phyloP scores from a whole-genome alignment of 805 yeast species.

The Saturnispora sekii region DNA sequence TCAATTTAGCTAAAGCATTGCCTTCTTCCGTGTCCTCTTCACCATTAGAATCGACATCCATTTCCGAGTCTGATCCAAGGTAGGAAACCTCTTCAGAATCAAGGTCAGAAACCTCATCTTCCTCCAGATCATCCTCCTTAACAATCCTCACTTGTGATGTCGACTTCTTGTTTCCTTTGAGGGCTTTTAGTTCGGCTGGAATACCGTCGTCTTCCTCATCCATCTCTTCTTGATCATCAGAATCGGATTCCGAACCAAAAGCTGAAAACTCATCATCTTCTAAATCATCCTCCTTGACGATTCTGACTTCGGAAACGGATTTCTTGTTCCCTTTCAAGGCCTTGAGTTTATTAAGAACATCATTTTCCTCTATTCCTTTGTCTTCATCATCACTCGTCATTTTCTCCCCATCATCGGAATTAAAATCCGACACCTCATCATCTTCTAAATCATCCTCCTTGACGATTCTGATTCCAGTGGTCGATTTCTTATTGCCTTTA shows the following conservation, averaged over 20 bases:
- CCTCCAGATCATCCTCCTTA: constrained; percentile 21
- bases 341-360: constrained; percentile 19
- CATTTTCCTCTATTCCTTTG: constrained; percentile 14
- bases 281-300: constrained; percentile 22
- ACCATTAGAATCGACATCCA: constrained; percentile 17
- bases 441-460: constrained; percentile 21
- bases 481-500: constrained; percentile 20
- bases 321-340: constrained; percentile 21
- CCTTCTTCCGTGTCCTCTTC: constrained; percentile 11
- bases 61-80: constrained; percentile 1
- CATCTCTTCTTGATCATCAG: neutral
- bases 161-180: constrained; percentile 21
- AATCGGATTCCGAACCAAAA: constrained; percentile 5
- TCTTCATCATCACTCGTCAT: constrained; percentile 11
- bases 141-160: constrained; percentile 25
- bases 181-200: constrained; percentile 15
- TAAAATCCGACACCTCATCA: constrained; percentile 13
- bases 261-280: constrained; percentile 16
- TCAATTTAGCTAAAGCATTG: constrained; percentile 24
- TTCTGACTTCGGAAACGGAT: constrained; percentile 23
- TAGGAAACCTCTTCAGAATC: constrained; percentile 10
- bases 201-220: constrained; percentile 20
- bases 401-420: constrained; percentile 8
- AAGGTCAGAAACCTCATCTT: constrained; percentile 13
- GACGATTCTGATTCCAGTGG: constrained; percentile 24